A percentile compares a stretch with the other conserved stretches of the same genome.
Conservation (phyloP, 108 stramenopile genomes). For the Stephanodiscus triporus region DNA sequence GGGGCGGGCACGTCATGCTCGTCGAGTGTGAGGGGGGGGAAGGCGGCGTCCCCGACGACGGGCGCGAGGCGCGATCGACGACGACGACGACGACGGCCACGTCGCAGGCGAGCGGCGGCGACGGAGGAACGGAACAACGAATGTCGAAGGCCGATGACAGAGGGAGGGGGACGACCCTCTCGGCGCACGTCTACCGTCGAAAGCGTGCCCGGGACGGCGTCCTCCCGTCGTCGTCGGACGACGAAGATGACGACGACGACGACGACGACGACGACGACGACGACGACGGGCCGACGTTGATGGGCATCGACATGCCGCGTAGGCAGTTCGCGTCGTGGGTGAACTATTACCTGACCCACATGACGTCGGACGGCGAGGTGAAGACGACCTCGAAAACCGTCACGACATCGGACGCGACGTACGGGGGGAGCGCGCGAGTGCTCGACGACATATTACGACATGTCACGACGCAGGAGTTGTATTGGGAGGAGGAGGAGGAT, state of each 20-base stretch:
- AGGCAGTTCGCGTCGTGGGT: conserved; percentile 47
- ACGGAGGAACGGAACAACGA: too few relatives aligned
- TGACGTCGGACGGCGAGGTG: conserved; percentile 3
- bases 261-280: conserved; percentile 5
- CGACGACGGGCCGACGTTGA: conserved; percentile 4
- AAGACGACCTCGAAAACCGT: too few relatives aligned
- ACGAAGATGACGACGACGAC: not conserved
- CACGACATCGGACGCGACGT: not conserved
- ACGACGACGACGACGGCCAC: too few relatives aligned
- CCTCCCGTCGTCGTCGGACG: not conserved
- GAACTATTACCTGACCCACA: conserved; percentile 30
- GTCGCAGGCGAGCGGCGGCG: too few relatives aligned
- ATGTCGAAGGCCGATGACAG: too few relatives aligned
- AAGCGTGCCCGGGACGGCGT: not conserved
- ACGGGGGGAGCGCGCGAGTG: not conserved
- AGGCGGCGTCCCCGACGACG: too few relatives aligned
- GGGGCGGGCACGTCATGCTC: too few relatives aligned
- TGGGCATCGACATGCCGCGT: conserved; percentile 43
- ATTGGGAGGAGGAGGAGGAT: conserved; percentile 25
- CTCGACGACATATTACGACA: conserved; percentile 1
- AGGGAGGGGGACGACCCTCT: too few relatives aligned
- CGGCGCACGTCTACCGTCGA: not conserved
- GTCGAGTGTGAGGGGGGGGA: too few relatives aligned
- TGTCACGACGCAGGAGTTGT: conserved; percentile 14
- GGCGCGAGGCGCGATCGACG: too few relatives aligned